Evolutionary conservation across 1,284 basidiomycete genomes (phyloP).

Genomic region (Earliella scabrosa): DNA sequence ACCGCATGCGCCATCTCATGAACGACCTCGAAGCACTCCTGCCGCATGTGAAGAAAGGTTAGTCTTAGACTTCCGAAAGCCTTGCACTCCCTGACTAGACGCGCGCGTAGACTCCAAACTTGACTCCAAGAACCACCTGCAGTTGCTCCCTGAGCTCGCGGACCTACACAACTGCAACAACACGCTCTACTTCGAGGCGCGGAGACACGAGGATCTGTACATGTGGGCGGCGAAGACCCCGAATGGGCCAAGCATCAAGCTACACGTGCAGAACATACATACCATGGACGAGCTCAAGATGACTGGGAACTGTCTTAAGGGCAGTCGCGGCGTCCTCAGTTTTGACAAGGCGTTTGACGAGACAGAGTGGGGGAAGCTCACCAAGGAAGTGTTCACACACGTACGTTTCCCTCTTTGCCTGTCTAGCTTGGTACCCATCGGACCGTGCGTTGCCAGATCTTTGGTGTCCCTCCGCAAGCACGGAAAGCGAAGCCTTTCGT

Average conservation of each 20-base stretch:
- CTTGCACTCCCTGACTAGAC: not conserved
- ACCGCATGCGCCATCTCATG: constrained; percentile 98
- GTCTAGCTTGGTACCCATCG: not conserved
- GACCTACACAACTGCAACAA: constrained; percentile 99
- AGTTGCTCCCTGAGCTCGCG: constrained; percentile 95
- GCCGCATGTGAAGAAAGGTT: constrained; percentile 97
- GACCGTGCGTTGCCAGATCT: constrained; percentile 68
- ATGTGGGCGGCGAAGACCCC: constrained; percentile 97
- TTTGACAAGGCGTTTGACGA: constrained; percentile 95
- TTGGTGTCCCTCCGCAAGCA: constrained; percentile 90
- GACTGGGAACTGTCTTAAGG: constrained; percentile 99
- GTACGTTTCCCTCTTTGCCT: constrained; percentile 53
- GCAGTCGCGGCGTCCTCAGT: constrained; percentile 88
- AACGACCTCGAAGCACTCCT: constrained; percentile 90
- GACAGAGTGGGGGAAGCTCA: constrained; percentile 85
- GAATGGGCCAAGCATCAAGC: constrained; percentile 96
- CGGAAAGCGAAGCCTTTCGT: constrained; percentile 96
- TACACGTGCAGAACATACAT: constrained; percentile 98
- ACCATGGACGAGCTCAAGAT: constrained; percentile 99
- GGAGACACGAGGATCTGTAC: constrained; percentile 95
- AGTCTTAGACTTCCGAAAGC: constrained; percentile 27
- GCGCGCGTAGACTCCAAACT: constrained; percentile 83
- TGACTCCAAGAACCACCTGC: constrained; percentile 95
- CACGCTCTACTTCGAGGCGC: constrained; percentile 95
- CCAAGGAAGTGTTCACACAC: constrained; percentile 97